Evolutionary conservation across 176 grass and related monocot genomes (phyloP).

Genomic region (Bonia amplexicaulis): DNA sequence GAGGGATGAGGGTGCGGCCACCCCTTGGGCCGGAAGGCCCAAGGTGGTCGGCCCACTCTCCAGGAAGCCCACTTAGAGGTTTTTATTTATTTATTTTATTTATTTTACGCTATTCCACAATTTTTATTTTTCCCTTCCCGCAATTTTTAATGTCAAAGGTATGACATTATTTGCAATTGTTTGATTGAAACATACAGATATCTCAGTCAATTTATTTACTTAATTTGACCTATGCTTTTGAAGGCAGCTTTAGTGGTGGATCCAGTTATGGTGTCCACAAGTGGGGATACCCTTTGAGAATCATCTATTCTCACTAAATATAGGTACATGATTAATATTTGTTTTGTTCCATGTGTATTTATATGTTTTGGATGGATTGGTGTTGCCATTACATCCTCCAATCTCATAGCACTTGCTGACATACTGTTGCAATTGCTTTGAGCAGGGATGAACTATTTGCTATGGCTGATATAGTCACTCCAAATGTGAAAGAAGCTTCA

Average conservation of each 20-base stretch:
- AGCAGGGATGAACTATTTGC: slow-evolving; percentile 74
- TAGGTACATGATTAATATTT: slow-evolving; percentile 35
- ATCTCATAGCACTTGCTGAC: not conserved
- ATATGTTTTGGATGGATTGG: slow-evolving; percentile 1
- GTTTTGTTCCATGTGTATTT: not conserved
- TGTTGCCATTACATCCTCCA: not conserved
- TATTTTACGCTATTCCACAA: no score
- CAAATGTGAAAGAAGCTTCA: slow-evolving; percentile 95
- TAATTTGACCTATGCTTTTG: slow-evolving; percentile 32
- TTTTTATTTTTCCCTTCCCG: no score
- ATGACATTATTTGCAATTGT: slow-evolving; percentile 9
- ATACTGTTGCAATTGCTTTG: slow-evolving; percentile 17
- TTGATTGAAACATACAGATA: not conserved
- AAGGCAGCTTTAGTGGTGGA: slow-evolving; percentile 98
- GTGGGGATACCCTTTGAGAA: slow-evolving; percentile 73
- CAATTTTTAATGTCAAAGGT: no score
- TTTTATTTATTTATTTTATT: no score
- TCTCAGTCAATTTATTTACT: slow-evolving; percentile 21
- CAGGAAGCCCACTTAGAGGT: no score
- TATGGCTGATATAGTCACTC: slow-evolving; percentile 96
- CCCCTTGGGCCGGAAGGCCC: no score
- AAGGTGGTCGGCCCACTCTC: no score
- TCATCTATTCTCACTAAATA: slow-evolving; percentile 57
- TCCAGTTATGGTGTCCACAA: slow-evolving; percentile 97
- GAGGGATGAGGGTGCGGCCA: no score